Evolutionary conservation across 2,329 filamentous ascomycete genomes (phyloP), one percentile per base, ranked within the genome.

Genomic region (Aspergillus chevalieri): DNA sequence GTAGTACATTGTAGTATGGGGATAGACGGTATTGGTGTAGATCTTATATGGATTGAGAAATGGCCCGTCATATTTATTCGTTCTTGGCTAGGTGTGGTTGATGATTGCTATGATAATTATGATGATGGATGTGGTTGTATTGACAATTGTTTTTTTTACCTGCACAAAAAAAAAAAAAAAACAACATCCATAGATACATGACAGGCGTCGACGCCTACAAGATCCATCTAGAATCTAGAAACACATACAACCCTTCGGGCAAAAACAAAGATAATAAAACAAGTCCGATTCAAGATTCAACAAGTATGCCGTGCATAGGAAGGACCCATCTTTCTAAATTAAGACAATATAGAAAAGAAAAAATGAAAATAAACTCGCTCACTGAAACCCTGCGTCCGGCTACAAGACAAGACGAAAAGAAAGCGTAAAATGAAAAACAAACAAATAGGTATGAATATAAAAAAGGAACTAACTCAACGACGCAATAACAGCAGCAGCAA

Each of bases 401-500:
- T 30, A 30, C 26, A 30, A 30, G 26, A 28, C 26, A 28, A 28
- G 26, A 30, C 26, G 26, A 30, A 28, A 28, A 28, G 26, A 28
- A 30, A 30, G 26, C 26, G 26, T 30, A 30, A 30, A 30, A 30
- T 12, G 26, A 48, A 47, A 53, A 44, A 45, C 46, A 53, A 49
- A 36, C 43, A 46, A 53, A 56, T 53, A 46, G 38, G 43, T 26
- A 43, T 41, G 19, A 41, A 15, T 21, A 49, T 52, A 59, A 56
- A 49, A 62, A 48, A 57, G 60, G 57, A 55, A 55, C 79, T 82
- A 94, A 68, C 87, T 85, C 67, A 96, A 84, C 61, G 89, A 90
- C 58, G 83, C 87, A 67, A 96, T 81, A 52, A 97, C 83, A 69
- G 94, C 77, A 52, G 84, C 80, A 53, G 93, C 90, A 64, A 98